Percentiles rank a stretch among this genome's conserved stretches.
Evolutionary conservation across 768 basidiomycete species (phyloP).

Genomic region (Suillus alpinus): DNA sequence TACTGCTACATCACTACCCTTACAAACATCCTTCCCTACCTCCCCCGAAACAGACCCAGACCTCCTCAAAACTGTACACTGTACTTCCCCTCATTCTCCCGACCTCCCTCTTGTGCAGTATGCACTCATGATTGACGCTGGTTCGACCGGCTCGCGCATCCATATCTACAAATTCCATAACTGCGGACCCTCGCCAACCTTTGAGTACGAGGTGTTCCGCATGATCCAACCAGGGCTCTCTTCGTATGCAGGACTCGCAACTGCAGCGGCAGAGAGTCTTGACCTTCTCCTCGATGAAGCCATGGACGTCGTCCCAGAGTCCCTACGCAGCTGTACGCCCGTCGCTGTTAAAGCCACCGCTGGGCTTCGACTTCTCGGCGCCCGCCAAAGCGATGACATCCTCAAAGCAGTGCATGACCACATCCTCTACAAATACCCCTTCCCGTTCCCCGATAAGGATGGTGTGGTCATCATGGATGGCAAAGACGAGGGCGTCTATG

Average conservation of each 20-base stretch:
- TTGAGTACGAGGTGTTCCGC: constrained; percentile 93
- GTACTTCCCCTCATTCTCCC: constrained; percentile 52
- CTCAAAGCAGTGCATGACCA: constrained; percentile 67
- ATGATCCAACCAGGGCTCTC: constrained; percentile 81
- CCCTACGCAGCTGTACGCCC: constrained; percentile 67
- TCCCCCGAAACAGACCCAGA: constrained; percentile 76
- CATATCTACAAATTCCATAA: constrained; percentile 99
- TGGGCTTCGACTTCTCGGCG: constrained; percentile 73
- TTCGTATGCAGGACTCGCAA: constrained; percentile 52
- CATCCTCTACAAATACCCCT: constrained; percentile 62
- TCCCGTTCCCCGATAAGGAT: constrained; percentile 56
- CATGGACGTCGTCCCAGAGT: constrained; percentile 66
- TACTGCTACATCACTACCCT: constrained; percentile 1
- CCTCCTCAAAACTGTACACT: constrained; percentile 69
- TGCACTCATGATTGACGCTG: constrained; percentile 97
- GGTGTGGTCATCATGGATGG: constrained; percentile 93
- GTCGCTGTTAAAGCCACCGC: constrained; percentile 93
- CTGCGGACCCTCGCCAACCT: constrained; percentile 68
- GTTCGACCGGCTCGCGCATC: constrained; percentile 94
- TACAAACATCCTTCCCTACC: constrained; percentile 31
- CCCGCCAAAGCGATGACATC: constrained; percentile 62
- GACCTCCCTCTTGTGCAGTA: constrained; percentile 73
- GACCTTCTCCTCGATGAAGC: constrained; percentile 83
- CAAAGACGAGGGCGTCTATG: constrained; percentile 94
- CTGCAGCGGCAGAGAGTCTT: constrained; percentile 73